phyloP scores from a whole-genome alignment of 495 filamentous ascomycete genomes.

The Mytilinidion resinicola region DNA sequence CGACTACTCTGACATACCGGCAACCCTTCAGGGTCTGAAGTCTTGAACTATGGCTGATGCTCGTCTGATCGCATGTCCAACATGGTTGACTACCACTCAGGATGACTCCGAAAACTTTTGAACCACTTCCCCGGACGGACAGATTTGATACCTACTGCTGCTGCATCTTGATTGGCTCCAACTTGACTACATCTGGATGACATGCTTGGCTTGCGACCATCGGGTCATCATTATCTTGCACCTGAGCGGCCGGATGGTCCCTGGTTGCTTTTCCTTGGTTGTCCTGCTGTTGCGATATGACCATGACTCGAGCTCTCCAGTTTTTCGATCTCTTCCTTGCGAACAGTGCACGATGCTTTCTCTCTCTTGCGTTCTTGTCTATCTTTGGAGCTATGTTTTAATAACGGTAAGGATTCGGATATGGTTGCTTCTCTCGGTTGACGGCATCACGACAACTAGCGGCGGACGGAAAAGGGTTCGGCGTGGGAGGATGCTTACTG shows the following conservation, averaged over 20 bases:
- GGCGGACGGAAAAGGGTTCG: no score
- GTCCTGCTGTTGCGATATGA: background rate
- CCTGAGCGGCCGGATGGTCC: background rate
- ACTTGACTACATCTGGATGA: background rate
- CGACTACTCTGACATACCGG: background rate
- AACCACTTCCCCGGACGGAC: background rate
- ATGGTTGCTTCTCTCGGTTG: no score
- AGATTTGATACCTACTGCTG: background rate
- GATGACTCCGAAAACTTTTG: background rate
- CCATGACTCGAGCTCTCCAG: no score
- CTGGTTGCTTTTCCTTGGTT: background rate
- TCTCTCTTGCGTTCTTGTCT: no score
- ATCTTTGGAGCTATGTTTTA: no score
- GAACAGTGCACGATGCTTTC: no score
- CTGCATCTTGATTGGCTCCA: constrained; percentile 1
- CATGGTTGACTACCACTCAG: background rate
- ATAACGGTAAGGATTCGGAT: no score
- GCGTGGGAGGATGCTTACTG: no score
- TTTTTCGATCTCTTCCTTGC: no score
- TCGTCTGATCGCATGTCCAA: constrained; percentile 1
- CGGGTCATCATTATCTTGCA: no score
- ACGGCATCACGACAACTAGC: no score
- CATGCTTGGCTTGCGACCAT: background rate
- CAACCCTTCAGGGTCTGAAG: background rate
- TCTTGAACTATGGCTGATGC: constrained; percentile 1